These are phyloP conservation scores for Fomitopsis serialis DNA, from an alignment of 768 basidiomycete species.

Conservation along the genomic window DNA sequence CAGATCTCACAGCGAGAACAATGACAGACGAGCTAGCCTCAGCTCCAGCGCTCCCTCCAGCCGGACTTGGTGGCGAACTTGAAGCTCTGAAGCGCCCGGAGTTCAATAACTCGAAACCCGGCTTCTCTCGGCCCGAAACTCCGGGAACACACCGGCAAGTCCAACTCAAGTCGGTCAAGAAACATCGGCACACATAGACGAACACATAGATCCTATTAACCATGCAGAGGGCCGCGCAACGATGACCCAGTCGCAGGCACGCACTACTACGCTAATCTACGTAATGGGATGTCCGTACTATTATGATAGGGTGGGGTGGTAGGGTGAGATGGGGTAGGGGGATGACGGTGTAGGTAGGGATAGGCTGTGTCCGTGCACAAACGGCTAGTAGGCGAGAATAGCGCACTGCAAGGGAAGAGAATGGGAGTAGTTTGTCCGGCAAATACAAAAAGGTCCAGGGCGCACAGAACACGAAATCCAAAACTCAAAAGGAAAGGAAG, in stretches of 20 bases:
- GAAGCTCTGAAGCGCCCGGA: background rate
- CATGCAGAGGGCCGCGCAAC: background rate
- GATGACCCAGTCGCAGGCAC: background rate
- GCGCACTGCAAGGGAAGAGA: constrained; percentile 11
- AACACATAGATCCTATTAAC: background rate
- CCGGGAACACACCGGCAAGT: too few species aligned
- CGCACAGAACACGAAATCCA: constrained; percentile 1
- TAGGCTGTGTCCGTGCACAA: constrained; percentile 13
- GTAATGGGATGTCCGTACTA: background rate
- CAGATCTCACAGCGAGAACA: background rate
- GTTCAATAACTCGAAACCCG: too few species aligned
- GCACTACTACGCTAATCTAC: background rate
- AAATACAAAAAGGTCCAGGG: constrained; percentile 2
- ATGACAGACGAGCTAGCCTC: background rate
- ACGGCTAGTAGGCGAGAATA: constrained; percentile 3
- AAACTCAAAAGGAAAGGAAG: background rate
- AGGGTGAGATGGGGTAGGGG: background rate
- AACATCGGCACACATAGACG: too few species aligned
- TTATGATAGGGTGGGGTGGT: background rate
- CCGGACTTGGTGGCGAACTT: background rate
- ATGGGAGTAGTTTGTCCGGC: constrained; percentile 19
- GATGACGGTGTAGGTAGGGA: background rate
- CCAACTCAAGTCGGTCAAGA: too few species aligned
- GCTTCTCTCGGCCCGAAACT: too few species aligned
- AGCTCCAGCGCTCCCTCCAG: background rate